Evolutionary conservation across 1,284 basidiomycete genomes (phyloP).

Genomic region (Volvariella volvacea): DNA sequence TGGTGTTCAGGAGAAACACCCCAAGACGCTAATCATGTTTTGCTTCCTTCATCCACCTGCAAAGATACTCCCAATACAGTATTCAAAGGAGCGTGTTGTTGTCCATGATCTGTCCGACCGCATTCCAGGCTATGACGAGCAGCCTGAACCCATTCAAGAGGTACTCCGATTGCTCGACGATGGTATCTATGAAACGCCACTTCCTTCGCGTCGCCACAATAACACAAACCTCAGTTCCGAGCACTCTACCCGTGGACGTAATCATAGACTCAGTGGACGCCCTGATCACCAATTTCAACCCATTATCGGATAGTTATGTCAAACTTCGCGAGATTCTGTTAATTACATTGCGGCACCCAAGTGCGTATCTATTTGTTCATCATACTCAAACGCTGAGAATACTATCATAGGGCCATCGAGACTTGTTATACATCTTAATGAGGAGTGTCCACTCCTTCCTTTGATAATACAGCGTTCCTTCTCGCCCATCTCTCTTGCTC

Average conservation of each 20-base stretch:
- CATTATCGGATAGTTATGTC: constrained; percentile 44
- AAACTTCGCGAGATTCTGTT: constrained; percentile 41
- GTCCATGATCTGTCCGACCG: constrained; percentile 46
- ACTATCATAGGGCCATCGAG: constrained; percentile 46
- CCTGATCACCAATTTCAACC: constrained; percentile 48
- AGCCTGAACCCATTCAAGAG: constrained; percentile 24
- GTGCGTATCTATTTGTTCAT: constrained; percentile 38
- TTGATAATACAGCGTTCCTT: constrained; percentile 57
- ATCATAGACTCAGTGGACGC: constrained; percentile 66
- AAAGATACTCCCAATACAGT: constrained; percentile 24
- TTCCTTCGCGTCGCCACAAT: neutral
- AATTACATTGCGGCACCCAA: constrained; percentile 22
- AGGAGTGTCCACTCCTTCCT: constrained; percentile 37
- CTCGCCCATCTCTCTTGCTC: constrained; percentile 52
- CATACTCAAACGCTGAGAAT: constrained; percentile 4
- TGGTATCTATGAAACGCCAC: constrained; percentile 24
- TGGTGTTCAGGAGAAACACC: constrained; percentile 11
- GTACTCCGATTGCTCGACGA: constrained; percentile 39
- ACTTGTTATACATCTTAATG: constrained; percentile 51
- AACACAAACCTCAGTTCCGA: neutral
- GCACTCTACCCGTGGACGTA: constrained; percentile 35
- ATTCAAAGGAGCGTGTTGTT: constrained; percentile 24
- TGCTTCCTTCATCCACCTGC: constrained; percentile 52
- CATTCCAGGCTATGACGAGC: constrained; percentile 48
- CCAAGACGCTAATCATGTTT: constrained; percentile 40